Evolutionary conservation across 148 eudicot species (phyloP).

Genomic region (Talinum fruticosum): DNA sequence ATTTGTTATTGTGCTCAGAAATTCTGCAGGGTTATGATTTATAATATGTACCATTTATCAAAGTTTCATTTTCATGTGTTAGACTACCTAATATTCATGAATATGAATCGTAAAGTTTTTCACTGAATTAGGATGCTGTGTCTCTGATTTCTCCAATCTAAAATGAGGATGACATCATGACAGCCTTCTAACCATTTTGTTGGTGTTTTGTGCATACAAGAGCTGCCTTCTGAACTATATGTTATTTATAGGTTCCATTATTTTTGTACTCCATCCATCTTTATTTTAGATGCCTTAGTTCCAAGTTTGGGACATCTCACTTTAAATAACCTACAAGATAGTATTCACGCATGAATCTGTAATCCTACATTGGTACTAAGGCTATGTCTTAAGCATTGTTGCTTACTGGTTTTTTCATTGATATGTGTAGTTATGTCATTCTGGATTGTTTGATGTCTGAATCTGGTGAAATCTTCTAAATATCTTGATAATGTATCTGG

Average conservation of each 20-base stretch:
- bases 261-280: background rate
- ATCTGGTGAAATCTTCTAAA: background rate
- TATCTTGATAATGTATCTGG: slow-evolving; percentile 11
- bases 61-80: background rate
- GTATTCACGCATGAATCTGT: background rate
- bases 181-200: background rate
- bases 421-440: background rate
- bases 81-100: background rate
- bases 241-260: background rate
- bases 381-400: background rate
- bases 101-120: background rate
- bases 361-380: background rate
- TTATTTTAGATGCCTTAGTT: background rate
- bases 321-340: background rate
- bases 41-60: background rate
- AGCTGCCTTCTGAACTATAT: background rate
- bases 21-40: background rate
- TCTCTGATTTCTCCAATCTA: background rate
- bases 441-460: slow-evolving; percentile 5
- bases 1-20: background rate
- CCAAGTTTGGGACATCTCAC: background rate
- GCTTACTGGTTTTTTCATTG: background rate
- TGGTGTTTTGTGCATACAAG: background rate
- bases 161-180: background rate
- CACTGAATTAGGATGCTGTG: background rate